phyloP scores from a whole-genome alignment of 257 asterid genomes.

The Gentiana dahurica region DNA sequence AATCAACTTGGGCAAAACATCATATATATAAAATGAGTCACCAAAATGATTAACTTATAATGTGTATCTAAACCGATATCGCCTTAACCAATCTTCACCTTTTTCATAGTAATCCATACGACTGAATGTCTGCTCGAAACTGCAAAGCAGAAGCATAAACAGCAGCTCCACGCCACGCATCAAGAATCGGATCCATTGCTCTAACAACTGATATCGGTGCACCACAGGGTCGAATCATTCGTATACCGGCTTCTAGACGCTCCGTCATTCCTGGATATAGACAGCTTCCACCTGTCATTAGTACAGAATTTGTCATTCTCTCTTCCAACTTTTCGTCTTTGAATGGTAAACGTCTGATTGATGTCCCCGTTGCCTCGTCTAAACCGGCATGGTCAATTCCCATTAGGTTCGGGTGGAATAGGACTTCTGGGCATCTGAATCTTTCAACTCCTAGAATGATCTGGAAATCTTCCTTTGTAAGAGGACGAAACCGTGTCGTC shows the following conservation, averaged over 20 bases:
- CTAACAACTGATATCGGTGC: slow-evolving; percentile 47
- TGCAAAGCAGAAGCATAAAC: slow-evolving; percentile 46
- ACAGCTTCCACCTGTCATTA: slow-evolving; percentile 89
- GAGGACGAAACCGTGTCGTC: slow-evolving; percentile 70
- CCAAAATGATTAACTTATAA: too few relatives aligned
- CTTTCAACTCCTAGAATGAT: slow-evolving; percentile 77
- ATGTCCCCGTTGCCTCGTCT: slow-evolving; percentile 77
- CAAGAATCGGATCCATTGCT: slow-evolving; percentile 63
- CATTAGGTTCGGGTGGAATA: slow-evolving; percentile 63
- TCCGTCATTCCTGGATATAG: slow-evolving; percentile 68
- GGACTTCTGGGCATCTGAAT: slow-evolving; percentile 86
- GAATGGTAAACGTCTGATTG: slow-evolving; percentile 53
- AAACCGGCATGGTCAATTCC: slow-evolving; percentile 92
- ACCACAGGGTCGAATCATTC: slow-evolving; percentile 78
- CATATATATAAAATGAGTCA: too few relatives aligned
- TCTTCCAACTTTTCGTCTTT: slow-evolving; percentile 35
- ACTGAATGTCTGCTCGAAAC: slow-evolving; percentile 64
- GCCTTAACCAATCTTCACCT: too few relatives aligned
- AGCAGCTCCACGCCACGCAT: slow-evolving; percentile 99
- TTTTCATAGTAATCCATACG: slow-evolving; percentile 77
- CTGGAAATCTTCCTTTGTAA: slow-evolving; percentile 85
- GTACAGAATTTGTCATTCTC: slow-evolving; percentile 59
- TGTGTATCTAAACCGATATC: too few relatives aligned
- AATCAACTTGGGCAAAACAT: too few relatives aligned
- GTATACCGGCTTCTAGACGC: slow-evolving; percentile 75